Conservation (phyloP, 2,329 filamentous ascomycete species). For the Sporothrix brasiliensis region DNA sequence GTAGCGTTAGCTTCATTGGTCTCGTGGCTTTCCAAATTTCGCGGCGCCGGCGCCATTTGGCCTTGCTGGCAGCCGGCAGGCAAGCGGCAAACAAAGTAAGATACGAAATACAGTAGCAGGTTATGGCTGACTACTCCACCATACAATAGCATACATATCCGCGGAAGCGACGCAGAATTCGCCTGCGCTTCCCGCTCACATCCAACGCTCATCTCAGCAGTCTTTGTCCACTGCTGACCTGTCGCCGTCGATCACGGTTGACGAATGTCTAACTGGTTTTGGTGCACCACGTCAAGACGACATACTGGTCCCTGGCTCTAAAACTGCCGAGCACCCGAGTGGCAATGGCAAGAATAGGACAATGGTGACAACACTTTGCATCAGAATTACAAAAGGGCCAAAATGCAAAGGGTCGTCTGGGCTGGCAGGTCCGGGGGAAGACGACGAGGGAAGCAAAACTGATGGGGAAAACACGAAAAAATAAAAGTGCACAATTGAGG, state of each 20-base stretch:
- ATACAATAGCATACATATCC: no score
- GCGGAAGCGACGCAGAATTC: no score
- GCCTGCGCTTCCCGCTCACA: background rate
- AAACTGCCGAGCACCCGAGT: conserved; percentile 5
- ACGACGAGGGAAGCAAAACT: background rate
- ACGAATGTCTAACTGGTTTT: conserved; percentile 3
- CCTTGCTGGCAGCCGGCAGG: conserved; percentile 13
- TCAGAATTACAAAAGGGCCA: conserved; percentile 22
- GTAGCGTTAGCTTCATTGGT: conserved; percentile 18
- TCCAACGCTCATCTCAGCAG: background rate
- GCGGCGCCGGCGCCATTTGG: background rate
- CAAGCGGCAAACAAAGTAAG: background rate
- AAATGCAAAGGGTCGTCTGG: background rate
- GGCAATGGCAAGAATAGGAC: background rate
- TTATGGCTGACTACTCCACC: no score
- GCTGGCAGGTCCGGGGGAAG: no score
- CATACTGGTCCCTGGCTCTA: background rate
- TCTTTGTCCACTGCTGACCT: background rate
- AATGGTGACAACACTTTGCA: conserved; percentile 2
- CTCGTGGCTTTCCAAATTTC: conserved; percentile 27
- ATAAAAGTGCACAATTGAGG: conserved; percentile 14
- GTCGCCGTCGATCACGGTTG: conserved; percentile 6
- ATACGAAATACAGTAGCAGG: no score
- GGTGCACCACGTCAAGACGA: background rate
- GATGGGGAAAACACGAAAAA: conserved; percentile 1